A percentile compares a stretch with the other conserved stretches of the same genome.
Conservation (phyloP, 352 stramenopile species). For the Pythium sukuiense region DNA sequence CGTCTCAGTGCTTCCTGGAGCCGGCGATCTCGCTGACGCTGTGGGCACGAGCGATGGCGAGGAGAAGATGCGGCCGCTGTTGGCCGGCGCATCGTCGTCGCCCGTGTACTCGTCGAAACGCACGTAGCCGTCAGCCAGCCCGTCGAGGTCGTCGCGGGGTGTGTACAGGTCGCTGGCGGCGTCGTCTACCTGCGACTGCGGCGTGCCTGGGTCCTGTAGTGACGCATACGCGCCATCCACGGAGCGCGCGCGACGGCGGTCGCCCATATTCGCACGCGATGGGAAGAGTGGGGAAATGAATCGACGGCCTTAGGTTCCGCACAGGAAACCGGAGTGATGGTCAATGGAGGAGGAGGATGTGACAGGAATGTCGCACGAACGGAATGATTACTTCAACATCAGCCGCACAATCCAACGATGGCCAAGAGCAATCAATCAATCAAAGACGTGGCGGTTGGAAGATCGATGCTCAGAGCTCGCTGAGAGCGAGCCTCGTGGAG, state of each 20-base stretch:
- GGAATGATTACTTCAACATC: conserved; percentile 31
- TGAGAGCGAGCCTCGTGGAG: not conserved
- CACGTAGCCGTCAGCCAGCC: conserved; percentile 18
- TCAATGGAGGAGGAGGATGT: conserved; percentile 5
- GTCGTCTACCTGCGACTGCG: conserved; percentile 6
- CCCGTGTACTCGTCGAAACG: conserved; percentile 1
- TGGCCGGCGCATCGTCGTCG: not conserved
- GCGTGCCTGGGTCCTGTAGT: conserved; percentile 12
- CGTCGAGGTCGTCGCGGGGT: conserved; percentile 16
- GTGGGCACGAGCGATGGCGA: not conserved
- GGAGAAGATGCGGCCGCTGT: not conserved
- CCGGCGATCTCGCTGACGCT: not conserved
- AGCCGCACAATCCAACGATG: conserved; percentile 11
- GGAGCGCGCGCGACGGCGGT: conserved; percentile 10
- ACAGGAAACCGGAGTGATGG: conserved; percentile 16
- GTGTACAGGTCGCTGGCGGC: not conserved
- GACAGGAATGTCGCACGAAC: conserved; percentile 24
- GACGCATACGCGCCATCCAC: conserved; percentile 6
- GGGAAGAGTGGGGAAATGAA: not conserved
- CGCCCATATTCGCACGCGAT: not conserved
- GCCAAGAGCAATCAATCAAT: conserved; percentile 10
- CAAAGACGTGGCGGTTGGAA: not conserved
- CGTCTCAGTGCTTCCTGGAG: not conserved
- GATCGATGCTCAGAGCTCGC: not conserved
- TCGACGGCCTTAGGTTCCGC: not conserved